phyloP scores from a whole-genome alignment of 331 rosid genomes.

The Acacia concinna region DNA sequence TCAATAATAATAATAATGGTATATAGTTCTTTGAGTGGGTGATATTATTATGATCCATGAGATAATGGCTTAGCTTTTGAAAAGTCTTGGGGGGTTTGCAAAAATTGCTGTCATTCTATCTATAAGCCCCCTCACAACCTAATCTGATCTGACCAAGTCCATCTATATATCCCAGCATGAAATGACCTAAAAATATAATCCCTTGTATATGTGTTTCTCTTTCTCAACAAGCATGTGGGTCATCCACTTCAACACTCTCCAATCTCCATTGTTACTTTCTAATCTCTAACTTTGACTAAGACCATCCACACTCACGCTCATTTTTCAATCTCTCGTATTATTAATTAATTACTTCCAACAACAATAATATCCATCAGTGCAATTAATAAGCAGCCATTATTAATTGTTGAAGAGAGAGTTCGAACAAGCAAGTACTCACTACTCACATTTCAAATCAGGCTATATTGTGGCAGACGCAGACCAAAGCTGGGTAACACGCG shows the following conservation, averaged over 20 bases:
- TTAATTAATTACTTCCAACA: too few relatives aligned
- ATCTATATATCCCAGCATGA: background rate
- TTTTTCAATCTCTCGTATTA: background rate
- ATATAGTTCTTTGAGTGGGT: background rate
- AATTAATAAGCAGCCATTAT: too few relatives aligned
- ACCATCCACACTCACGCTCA: background rate
- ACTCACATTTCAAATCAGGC: background rate
- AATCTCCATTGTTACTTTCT: background rate
- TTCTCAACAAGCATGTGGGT: background rate
- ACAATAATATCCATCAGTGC: background rate
- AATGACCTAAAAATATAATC: background rate
- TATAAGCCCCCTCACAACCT: background rate
- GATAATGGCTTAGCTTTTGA: background rate
- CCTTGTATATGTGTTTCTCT: background rate
- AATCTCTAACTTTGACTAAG: background rate
- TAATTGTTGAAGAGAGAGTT: background rate
- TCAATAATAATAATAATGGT: too few relatives aligned
- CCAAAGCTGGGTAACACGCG: constrained; percentile 1
- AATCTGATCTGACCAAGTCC: background rate
- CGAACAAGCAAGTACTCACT: background rate
- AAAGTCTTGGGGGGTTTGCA: background rate
- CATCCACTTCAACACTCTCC: constrained; percentile 3
- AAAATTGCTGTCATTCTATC: constrained; percentile 13
- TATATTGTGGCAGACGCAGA: background rate
- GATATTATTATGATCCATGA: background rate